phyloP scores from a whole-genome alignment of 345 rosid species.

The Arabis hirsuta region DNA sequence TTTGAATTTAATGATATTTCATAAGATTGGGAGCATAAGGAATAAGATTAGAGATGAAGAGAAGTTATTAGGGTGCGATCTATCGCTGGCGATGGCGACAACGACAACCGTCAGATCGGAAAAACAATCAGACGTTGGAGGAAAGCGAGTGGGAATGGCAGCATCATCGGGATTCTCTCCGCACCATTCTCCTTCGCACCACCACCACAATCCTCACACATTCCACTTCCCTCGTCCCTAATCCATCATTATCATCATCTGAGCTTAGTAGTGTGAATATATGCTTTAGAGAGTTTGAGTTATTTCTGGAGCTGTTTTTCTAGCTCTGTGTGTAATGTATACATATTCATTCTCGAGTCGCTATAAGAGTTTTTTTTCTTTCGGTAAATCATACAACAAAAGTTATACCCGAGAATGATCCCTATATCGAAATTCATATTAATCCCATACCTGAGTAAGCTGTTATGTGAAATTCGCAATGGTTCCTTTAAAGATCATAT shows the following conservation, averaged over 20 bases:
- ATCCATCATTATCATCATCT: conserved; percentile 14
- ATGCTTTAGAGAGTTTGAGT: background rate
- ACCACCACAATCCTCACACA: conserved; percentile 55
- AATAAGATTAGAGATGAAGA: conserved; percentile 45
- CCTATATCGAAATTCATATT: background rate
- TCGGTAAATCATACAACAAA: conserved; percentile 23
- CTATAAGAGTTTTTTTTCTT: conserved; percentile 3
- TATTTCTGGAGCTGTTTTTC: background rate
- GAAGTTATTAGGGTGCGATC: conserved; percentile 59
- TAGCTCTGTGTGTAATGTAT: conserved; percentile 1
- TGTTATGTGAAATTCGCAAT: conserved; percentile 17
- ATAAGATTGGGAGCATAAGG: conserved; percentile 58
- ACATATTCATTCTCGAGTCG: conserved; percentile 16
- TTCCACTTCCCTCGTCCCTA: conserved; percentile 29
- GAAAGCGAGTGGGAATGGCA: conserved; percentile 46
- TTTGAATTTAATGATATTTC: background rate
- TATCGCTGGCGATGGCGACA: conserved; percentile 50
- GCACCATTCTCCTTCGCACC: conserved; percentile 70
- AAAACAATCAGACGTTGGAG: conserved; percentile 51
- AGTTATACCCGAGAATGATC: background rate
- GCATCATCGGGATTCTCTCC: conserved; percentile 99
- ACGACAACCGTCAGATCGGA: conserved; percentile 45
- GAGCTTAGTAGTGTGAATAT: conserved; percentile 1
- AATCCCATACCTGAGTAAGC: background rate
- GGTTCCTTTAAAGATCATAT: background rate